A percentile compares a stretch with the other conserved stretches of the same genome.
These are phyloP conservation scores for Cercospora sp. DNA, from an alignment of 2,329 filamentous ascomycete species.

Conservation along the genomic window DNA sequence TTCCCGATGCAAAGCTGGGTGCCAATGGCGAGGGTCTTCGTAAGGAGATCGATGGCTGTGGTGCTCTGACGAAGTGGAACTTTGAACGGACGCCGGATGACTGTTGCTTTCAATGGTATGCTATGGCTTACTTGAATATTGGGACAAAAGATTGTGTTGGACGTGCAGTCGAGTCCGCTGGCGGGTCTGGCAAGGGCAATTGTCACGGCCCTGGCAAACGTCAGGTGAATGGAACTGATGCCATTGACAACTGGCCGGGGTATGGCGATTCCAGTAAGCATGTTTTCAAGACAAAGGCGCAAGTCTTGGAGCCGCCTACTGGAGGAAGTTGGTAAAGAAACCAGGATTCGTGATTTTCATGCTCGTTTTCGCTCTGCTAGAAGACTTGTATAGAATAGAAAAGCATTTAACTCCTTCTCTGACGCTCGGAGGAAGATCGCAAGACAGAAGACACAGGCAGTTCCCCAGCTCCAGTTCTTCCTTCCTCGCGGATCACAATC, in stretches of 20 bases:
- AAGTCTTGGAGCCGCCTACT: too few species aligned
- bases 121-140: neutral
- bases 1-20: neutral
- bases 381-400: too few species aligned
- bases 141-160: neutral
- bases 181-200: neutral
- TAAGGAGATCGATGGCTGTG: neutral
- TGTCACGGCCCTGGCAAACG: neutral
- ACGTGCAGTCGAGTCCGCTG: neutral
- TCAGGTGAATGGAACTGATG: neutral
- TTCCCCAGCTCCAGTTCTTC: too few species aligned
- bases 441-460: too few species aligned
- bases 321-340: too few species aligned
- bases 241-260: neutral
- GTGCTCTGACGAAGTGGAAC: neutral
- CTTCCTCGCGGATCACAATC: too few species aligned
- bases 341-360: too few species aligned
- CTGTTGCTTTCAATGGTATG: neutral
- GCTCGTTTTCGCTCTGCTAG: too few species aligned
- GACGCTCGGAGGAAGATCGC: too few species aligned
- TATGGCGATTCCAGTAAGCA: neutral
- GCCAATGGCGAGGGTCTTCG: neutral
- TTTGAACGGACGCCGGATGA: neutral
- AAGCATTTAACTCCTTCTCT: too few species aligned
- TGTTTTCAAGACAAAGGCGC: neutral